Percentiles rank a stretch among this genome's conserved stretches.
Evolutionary conservation across 2,329 filamentous ascomycete species (phyloP).

Genomic region (Stagonosporopsis vannaccii): DNA sequence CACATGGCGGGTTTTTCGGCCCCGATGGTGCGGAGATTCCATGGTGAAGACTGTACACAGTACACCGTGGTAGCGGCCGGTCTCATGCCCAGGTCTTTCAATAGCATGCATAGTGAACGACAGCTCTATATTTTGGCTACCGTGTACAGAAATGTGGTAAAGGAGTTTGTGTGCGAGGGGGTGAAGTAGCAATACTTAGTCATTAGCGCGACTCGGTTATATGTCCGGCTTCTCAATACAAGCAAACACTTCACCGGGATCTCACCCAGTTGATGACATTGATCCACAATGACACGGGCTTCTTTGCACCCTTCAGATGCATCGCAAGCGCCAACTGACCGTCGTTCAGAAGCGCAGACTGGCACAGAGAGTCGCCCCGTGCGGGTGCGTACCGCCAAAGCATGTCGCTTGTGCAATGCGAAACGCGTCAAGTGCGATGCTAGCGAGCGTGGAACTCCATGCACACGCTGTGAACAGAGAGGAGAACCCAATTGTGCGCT

Average conservation of each 20-base stretch:
- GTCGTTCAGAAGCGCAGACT: background rate
- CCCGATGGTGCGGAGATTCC: slow-evolving; percentile 19
- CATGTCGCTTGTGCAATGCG: slow-evolving; percentile 14
- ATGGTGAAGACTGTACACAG: slow-evolving; percentile 8
- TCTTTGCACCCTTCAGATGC: background rate
- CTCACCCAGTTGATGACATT: background rate
- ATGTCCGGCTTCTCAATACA: background rate
- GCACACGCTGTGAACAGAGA: slow-evolving; percentile 9
- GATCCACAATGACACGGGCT: background rate
- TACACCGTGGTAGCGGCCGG: background rate
- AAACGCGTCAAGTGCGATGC: slow-evolving; percentile 17
- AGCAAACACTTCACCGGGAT: background rate
- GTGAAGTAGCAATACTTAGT: background rate
- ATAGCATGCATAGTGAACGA: too few species aligned
- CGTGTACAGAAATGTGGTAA: too few species aligned
- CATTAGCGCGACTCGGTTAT: background rate
- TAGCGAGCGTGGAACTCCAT: slow-evolving; percentile 12
- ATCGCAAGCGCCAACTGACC: background rate
- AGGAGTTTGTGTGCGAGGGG: too few species aligned
- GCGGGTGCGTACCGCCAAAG: slow-evolving; percentile 11
- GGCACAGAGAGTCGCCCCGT: background rate
- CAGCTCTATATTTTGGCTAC: too few species aligned
- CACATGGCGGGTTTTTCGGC: slow-evolving; percentile 20
- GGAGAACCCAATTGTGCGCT: slow-evolving; percentile 4
- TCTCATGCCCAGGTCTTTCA: background rate